Evolutionary conservation across 768 basidiomycete species (phyloP), one percentile per base, ranked within the genome.

Genomic region (Podaxis mareebaensis): DNA sequence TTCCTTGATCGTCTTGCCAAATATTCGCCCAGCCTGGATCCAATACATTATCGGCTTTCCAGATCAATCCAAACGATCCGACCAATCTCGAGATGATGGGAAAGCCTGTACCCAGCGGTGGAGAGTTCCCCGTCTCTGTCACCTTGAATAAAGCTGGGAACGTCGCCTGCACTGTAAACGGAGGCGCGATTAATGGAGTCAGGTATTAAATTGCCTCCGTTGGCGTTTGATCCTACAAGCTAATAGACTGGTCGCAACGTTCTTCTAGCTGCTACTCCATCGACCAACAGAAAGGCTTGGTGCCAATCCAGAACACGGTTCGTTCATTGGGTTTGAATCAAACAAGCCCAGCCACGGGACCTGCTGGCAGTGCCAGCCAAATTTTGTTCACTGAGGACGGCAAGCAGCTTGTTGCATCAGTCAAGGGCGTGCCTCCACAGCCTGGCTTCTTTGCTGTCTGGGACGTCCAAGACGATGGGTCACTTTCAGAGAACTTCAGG

Each of bases 391-490:
- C 71, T 22, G 79, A 80, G 67, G 81, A 83, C 62, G 75, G 74
- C 57, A 75, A 66, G 28, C 72, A 79, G 63, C 74, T 84, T 40
- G 69, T 84, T 48, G 83, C 78, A 12, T 78, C 83, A 20, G 77
- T 83, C 67, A 83, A 85, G 68, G 83, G 82, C 24, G 65, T 75
- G 17, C 81, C 82, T 13, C 78, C 81, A 2, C 74, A 75, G 11
- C 79, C 80, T 5, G 83, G 83, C 24, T 83, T 81, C 73, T 73
- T 85, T 61, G 83, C 84, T 11, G 75, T 78, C 13, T 85, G 81
- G 80, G 78, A 82, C 61, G 73, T 85, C 58, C 75, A 72, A 8
- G 53, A 63, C 12, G 77, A 81, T 61, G 81, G 79, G n/a, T 76
- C 78, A 11, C 77, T 84, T 40, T 82, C 83, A 2, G 72, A 80